phyloP scores from a whole-genome alignment of 2,329 filamentous ascomycete species.

The Colletotrichum paranaense region DNA sequence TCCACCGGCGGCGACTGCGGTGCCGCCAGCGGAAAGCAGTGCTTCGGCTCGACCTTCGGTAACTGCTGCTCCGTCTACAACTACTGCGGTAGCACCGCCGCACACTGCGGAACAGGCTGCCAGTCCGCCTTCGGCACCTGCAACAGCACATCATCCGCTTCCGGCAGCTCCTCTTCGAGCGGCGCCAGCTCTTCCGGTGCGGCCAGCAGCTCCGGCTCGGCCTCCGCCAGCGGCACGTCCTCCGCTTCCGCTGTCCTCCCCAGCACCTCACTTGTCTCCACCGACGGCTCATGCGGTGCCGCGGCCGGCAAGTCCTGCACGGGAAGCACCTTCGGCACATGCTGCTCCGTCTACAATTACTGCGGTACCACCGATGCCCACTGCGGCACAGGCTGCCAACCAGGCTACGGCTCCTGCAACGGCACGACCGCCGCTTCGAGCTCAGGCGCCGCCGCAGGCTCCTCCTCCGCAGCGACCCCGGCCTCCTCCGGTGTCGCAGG shows the following conservation, averaged over 20 bases:
- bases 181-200: not conserved
- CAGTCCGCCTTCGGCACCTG: conserved; percentile 42
- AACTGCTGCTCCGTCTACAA: conserved; percentile 44
- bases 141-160: not conserved
- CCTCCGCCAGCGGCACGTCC: not conserved
- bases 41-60: conserved; percentile 26
- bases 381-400: conserved; percentile 19
- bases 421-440: not conserved
- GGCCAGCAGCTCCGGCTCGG: not conserved
- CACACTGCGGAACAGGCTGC: conserved; percentile 47
- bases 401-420: conserved; percentile 18
- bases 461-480: not conserved
- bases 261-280: not conserved
- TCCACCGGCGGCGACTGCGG: conserved; percentile 21
- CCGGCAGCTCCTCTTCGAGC: not conserved
- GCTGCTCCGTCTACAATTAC: conserved; percentile 25
- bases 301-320: conserved; percentile 2
- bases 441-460: not conserved
- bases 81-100: conserved; percentile 47
- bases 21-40: not conserved
- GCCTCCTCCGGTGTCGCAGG: not conserved
- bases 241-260: not conserved
- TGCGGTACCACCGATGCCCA: not conserved
- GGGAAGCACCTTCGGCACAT: conserved; percentile 12
- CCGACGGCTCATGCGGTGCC: conserved; percentile 2